Base-by-base conservation (phyloP, 2,329 filamentous ascomycete species). In the Didymella segeticola region DNA sequence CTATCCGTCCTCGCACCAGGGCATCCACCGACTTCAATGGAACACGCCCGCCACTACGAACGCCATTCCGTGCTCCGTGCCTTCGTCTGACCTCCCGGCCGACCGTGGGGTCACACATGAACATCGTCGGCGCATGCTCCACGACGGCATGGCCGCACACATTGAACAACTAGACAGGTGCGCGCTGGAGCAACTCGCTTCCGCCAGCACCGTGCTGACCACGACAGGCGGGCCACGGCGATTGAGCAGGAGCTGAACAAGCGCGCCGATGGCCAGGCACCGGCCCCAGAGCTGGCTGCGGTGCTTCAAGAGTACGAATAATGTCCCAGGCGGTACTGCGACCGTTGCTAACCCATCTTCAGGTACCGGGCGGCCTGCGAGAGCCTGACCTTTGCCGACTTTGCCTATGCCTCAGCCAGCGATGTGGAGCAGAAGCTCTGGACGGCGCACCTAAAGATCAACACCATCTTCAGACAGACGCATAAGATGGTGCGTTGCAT, bases 391-490 rank as follows among this genome's bases (percentile, higher is more conserved):
- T 89, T 91, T 69, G 77, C 83, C 70, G 87, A 96, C 74, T 86
- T 90, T 68, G 79, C 85, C 60, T 86, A 83, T 76, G 86, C 88
- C 43, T 81, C 79, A 56, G 78, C 80, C 58, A 82, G 86, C 58
- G 82, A 86, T 51, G 82, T 89, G 46, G 91, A 96, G 73, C 75
- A 79, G 53, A 82, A 81, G 56, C 83, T 98, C 39, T 98, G 93
- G 93, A 81, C 86, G 56, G 83, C 86, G 47, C 93, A 98, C 75
- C 83, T 84, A 57, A 83, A 85, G 63, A 86, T 96, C 72, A 96
- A 95, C 71, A 82, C 81, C 63, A 86, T 88, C 69, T 96, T 93
- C 77, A 85, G 90, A 68, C 88, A 86, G 68, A 80, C 86, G 49
- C 61, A 66, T 43, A 60, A 63, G 53, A 56, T 64, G 41, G 65